Conservation (phyloP, 2,329 filamentous ascomycete species). For the Calonectria pseudoreteaudii region DNA sequence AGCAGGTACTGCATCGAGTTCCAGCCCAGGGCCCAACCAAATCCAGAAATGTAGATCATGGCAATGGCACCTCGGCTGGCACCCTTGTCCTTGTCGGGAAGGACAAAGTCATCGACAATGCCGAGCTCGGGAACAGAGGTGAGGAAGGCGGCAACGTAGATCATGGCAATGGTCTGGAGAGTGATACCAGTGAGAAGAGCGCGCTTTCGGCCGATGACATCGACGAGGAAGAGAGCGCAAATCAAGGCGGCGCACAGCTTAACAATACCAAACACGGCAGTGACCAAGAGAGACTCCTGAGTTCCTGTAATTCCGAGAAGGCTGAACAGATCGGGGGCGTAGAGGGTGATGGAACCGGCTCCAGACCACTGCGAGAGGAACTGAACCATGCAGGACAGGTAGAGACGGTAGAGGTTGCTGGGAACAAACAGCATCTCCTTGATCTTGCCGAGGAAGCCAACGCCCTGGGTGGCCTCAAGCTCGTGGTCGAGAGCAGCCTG, state of each 20-base stretch:
- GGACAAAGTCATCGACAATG: constrained; percentile 58
- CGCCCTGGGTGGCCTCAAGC: constrained; percentile 75
- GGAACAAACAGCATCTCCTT: constrained; percentile 76
- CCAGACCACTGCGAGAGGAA: constrained; percentile 81
- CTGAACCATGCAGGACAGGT: constrained; percentile 76
- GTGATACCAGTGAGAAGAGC: constrained; percentile 70
- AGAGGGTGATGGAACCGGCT: constrained; percentile 80
- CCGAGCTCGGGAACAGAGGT: constrained; percentile 71
- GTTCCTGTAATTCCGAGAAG: constrained; percentile 77
- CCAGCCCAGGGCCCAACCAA: constrained; percentile 79
- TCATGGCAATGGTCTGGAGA: constrained; percentile 70
- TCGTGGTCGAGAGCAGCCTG: constrained; percentile 75
- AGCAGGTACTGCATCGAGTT: constrained; percentile 84
- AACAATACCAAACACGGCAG: constrained; percentile 80
- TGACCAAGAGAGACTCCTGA: constrained; percentile 77
- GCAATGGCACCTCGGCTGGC: constrained; percentile 76
- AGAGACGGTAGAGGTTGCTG: constrained; percentile 79
- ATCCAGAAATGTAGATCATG: constrained; percentile 78
- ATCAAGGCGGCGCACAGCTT: constrained; percentile 75
- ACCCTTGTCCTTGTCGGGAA: constrained; percentile 61
- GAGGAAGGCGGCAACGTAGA: constrained; percentile 72
- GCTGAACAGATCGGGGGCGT: constrained; percentile 79
- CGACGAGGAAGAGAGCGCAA: constrained; percentile 83
- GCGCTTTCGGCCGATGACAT: constrained; percentile 81
- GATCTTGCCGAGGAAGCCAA: constrained; percentile 72